Conservation (phyloP, 2,329 filamentous ascomycete species). For the Sporothrix humicola region DNA sequence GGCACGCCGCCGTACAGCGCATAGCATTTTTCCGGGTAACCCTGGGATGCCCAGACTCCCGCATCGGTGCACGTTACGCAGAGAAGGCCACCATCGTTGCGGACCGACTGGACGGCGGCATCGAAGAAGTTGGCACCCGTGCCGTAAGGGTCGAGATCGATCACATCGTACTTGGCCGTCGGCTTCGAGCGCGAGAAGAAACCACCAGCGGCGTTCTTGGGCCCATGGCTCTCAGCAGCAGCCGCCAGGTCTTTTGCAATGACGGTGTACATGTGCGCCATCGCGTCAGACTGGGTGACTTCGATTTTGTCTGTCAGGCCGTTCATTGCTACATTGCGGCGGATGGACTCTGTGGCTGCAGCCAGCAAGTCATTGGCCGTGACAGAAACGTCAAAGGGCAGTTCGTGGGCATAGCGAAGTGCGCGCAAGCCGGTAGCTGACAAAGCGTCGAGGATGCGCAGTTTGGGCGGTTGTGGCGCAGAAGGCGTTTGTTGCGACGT, state of each 20-base stretch:
- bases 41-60: conserved; percentile 90
- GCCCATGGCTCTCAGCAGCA: conserved; percentile 35
- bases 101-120: conserved; percentile 82
- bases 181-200: not conserved
- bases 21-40: conserved; percentile 92
- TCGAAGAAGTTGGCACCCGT: conserved; percentile 93
- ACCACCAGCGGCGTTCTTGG: not conserved
- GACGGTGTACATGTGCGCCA: conserved; percentile 86
- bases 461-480: conserved; percentile 50
- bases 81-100: conserved; percentile 82
- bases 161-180: conserved; percentile 78
- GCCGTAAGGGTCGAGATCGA: conserved; percentile 95
- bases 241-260: conserved; percentile 60
- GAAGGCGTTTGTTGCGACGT: conserved; percentile 31
- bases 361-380: conserved; percentile 89
- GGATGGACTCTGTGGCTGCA: conserved; percentile 79
- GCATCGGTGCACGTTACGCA: conserved; percentile 98
- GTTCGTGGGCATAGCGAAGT: conserved; percentile 86
- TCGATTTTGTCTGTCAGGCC: conserved; percentile 71
- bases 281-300: conserved; percentile 79
- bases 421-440: conserved; percentile 93
- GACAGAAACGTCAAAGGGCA: conserved; percentile 80
- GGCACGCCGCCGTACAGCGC: conserved; percentile 92
- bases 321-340: conserved; percentile 85
- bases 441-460: conserved; percentile 91